phyloP scores from a whole-genome alignment of 2,329 filamentous ascomycete genomes.

The Ceratocystis diversiconidia region DNA sequence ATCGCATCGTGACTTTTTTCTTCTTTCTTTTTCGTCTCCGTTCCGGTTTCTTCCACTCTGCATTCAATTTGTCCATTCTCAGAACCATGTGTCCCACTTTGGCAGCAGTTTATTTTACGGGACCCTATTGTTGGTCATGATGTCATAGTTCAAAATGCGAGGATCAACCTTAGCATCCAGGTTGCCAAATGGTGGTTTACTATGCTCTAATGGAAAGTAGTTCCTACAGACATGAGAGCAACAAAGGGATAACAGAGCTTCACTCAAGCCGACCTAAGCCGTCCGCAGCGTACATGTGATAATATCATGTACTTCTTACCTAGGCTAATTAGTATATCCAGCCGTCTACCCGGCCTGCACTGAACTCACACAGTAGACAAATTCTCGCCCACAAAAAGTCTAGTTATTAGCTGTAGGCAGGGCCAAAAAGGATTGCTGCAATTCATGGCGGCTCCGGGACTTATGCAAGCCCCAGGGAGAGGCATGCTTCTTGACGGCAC shows the following conservation, averaged over 20 bases:
- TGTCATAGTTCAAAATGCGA: background rate
- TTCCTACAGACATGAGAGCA: background rate
- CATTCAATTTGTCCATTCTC: background rate
- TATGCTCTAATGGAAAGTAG: background rate
- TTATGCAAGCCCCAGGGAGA: constrained; percentile 2
- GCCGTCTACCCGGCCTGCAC: background rate
- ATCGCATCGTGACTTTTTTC: background rate
- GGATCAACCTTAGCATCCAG: background rate
- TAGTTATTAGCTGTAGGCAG: background rate
- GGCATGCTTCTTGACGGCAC: background rate
- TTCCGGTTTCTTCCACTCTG: constrained; percentile 5
- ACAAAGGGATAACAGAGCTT: background rate
- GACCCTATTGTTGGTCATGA: background rate
- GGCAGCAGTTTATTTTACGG: constrained; percentile 1
- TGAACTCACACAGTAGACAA: too few species aligned
- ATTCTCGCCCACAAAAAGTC: background rate
- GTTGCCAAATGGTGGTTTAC: background rate
- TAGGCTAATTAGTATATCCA: background rate
- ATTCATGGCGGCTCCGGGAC: background rate
- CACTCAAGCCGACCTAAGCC: background rate
- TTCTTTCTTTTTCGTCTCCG: background rate
- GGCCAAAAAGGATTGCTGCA: background rate
- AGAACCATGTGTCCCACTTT: background rate
- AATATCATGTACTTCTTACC: background rate
- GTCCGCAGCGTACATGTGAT: background rate